A percentile compares a stretch with the other conserved stretches of the same genome.
Evolutionary conservation across 2,329 filamentous ascomycete genomes (phyloP).

Genomic region (Graphilbum fragrans): DNA sequence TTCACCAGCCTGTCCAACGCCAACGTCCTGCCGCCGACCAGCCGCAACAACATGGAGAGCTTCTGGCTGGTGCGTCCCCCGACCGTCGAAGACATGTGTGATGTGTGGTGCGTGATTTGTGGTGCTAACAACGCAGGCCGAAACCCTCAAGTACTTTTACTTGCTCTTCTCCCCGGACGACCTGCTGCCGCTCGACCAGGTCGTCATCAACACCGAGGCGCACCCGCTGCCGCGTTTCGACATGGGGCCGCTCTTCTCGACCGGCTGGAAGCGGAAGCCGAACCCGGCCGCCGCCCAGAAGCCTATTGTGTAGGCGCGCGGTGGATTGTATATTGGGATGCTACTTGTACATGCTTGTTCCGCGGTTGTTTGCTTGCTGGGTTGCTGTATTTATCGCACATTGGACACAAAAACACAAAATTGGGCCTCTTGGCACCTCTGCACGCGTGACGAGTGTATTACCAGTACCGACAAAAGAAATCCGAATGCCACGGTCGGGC

Average conservation of each 20-base stretch:
- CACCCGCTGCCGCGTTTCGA: constrained; percentile 84
- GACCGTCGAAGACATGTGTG: not conserved
- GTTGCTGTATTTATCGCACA: no score
- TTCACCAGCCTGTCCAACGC: constrained; percentile 76
- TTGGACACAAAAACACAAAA: no score
- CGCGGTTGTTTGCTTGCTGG: no score
- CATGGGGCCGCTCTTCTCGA: constrained; percentile 62
- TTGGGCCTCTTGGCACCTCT: no score
- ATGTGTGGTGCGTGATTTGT: not conserved
- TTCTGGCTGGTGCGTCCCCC: constrained; percentile 81
- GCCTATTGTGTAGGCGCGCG: constrained; percentile 9
- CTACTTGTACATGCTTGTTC: no score
- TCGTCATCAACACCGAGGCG: constrained; percentile 94
- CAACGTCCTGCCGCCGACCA: constrained; percentile 53
- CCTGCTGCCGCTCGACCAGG: constrained; percentile 69
- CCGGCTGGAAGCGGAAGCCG: constrained; percentile 67
- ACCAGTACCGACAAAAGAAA: no score
- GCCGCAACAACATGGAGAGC: constrained; percentile 91
- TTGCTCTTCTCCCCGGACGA: constrained; percentile 80
- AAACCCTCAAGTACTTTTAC: constrained; percentile 97
- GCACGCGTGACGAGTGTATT: no score
- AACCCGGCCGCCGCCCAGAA: not conserved
- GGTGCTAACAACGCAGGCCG: constrained; percentile 44
- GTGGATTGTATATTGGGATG: no score
- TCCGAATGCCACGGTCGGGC: no score